Conservation (phyloP, 345 rosid genomes). For the Rubroshorea leprosula region DNA sequence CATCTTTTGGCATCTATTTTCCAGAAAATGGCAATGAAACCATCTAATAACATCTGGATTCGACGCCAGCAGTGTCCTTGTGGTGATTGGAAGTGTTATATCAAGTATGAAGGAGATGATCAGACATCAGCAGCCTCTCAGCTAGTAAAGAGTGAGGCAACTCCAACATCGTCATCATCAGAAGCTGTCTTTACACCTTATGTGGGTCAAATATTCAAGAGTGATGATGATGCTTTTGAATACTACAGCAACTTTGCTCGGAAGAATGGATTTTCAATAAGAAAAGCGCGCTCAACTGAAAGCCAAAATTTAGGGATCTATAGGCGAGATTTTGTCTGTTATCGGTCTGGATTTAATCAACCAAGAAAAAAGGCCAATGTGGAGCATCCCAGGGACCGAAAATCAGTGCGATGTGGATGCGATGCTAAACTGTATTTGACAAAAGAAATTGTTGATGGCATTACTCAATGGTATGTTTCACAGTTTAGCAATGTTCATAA, state of each 20-base stretch:
- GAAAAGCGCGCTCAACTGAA: conserved; percentile 88
- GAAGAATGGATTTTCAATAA: conserved; percentile 78
- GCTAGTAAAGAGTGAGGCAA: conserved; percentile 45
- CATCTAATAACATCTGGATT: conserved; percentile 75
- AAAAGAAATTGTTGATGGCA: conserved; percentile 62
- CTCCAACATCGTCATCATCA: conserved; percentile 30
- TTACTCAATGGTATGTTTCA: conserved; percentile 72
- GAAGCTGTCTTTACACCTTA: conserved; percentile 69
- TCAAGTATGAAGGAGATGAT: conserved; percentile 60
- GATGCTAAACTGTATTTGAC: conserved; percentile 85
- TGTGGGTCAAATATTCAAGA: conserved; percentile 79
- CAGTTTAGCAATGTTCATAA: conserved; percentile 96
- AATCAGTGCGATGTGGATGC: conserved; percentile 90
- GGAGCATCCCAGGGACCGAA: conserved; percentile 90
- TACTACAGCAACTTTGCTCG: conserved; percentile 80
- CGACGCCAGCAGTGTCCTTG: conserved; percentile 89
- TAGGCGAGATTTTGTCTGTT: conserved; percentile 88
- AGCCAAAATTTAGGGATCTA: conserved; percentile 85
- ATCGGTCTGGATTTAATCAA: conserved; percentile 90
- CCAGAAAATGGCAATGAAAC: conserved; percentile 41
- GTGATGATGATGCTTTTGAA: conserved; percentile 79
- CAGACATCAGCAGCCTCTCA: conserved; percentile 42
- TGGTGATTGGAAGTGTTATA: conserved; percentile 91
- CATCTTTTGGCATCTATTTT: conserved; percentile 10
- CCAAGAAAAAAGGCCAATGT: conserved; percentile 86